Evolutionary conservation across 371 early-diverging fungal species (phyloP).

Genomic region (Mucor mucedo): DNA sequence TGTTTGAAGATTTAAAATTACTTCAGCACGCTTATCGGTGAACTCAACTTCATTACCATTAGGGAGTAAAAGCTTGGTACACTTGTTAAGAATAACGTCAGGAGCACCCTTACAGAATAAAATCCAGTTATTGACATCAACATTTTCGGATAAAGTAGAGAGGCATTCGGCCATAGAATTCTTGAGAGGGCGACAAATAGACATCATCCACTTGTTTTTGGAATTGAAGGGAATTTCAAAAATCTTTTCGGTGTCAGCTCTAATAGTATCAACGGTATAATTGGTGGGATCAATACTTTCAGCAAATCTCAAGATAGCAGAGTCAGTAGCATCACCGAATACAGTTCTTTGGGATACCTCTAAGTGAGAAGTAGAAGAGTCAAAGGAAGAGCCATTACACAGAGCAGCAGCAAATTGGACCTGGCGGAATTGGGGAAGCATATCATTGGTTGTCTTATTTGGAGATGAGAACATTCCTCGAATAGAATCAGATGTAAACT

Average conservation of each 20-base stretch:
- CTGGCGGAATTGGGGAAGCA: slow-evolving; percentile 40
- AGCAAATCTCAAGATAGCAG: slow-evolving; percentile 71
- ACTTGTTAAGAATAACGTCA: slow-evolving; percentile 72
- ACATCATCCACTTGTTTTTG: slow-evolving; percentile 74
- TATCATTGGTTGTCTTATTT: slow-evolving; percentile 12
- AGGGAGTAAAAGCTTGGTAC: slow-evolving; percentile 47
- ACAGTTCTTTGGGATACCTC: slow-evolving; percentile 59
- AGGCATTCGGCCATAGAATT: slow-evolving; percentile 31
- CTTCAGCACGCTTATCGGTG: slow-evolving; percentile 40
- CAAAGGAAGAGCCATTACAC: slow-evolving; percentile 72
- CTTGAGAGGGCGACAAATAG: slow-evolving; percentile 40
- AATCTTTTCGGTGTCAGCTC: slow-evolving; percentile 43
- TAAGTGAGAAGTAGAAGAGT: slow-evolving; percentile 40
- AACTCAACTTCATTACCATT: slow-evolving; percentile 51
- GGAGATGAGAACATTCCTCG: too few species aligned
- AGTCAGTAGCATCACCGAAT: slow-evolving; percentile 80
- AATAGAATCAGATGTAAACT: slow-evolving; percentile 67
- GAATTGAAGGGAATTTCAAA: slow-evolving; percentile 73
- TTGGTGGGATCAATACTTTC: slow-evolving; percentile 32
- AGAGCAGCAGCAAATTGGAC: slow-evolving; percentile 60
- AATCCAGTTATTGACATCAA: slow-evolving; percentile 60
- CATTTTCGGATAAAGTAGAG: slow-evolving; percentile 70
- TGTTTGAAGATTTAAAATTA: slow-evolving; percentile 51
- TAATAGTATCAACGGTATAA: slow-evolving; percentile 24
- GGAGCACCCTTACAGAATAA: slow-evolving; percentile 95